A percentile compares a stretch with the other conserved stretches of the same genome.
Evolutionary conservation across 2,329 filamentous ascomycete genomes (phyloP).

Genomic region (Eutypella sp.): DNA sequence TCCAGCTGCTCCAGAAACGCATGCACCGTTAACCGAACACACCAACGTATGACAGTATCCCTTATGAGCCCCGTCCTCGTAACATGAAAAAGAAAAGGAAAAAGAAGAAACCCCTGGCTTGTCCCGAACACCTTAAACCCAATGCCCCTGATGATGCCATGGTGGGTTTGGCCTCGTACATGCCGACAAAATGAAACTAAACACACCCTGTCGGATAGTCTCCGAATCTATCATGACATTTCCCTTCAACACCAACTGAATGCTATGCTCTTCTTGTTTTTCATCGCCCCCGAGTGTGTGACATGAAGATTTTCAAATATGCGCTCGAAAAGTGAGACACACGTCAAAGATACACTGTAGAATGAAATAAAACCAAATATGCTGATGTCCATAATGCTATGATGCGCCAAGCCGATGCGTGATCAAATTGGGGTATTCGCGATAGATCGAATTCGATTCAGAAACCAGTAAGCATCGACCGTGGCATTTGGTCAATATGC

Average conservation of each 20-base stretch:
- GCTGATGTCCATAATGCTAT: conserved; percentile 15
- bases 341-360: not conserved
- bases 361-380: conserved; percentile 12
- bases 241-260: conserved; percentile 22
- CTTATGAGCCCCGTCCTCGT: not conserved
- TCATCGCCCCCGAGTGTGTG: conserved; percentile 7
- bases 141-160: not conserved
- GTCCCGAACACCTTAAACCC: not conserved
- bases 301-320: conserved; percentile 5
- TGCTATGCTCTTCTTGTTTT: conserved; percentile 15
- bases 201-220: conserved; percentile 3
- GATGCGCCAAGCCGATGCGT: conserved; percentile 19
- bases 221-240: conserved; percentile 21
- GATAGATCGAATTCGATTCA: conserved; percentile 16
- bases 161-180: not conserved
- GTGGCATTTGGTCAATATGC: conserved; percentile 7
- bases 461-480: conserved; percentile 15
- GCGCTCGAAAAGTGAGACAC: conserved; percentile 7
- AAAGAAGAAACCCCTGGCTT: not conserved
- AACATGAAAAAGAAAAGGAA: no score
- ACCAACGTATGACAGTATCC: not conserved
- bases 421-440: conserved; percentile 23
- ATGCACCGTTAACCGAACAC: not conserved
- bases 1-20: not conserved
- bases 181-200: not conserved